phyloP scores from a whole-genome alignment of 1,139 yeast genomes.

The Suhomyces guaymorum region DNA sequence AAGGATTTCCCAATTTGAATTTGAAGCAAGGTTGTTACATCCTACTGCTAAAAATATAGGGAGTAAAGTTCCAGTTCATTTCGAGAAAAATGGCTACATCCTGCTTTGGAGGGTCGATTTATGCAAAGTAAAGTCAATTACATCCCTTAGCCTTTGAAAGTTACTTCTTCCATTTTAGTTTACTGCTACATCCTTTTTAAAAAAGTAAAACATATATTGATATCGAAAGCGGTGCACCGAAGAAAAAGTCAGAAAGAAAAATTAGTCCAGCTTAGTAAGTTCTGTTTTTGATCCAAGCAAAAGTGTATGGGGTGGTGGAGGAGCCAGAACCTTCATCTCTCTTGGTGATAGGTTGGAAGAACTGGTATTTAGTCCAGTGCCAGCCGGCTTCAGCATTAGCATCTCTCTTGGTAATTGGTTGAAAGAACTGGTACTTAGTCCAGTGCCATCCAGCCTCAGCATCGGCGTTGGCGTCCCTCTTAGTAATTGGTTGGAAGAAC shows the following conservation, averaged over 20 bases:
- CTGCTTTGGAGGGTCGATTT: no score
- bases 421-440: slow-evolving; percentile 10
- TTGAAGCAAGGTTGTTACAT: no score
- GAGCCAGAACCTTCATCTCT: no score
- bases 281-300: slow-evolving; percentile 1
- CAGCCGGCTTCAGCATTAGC: slow-evolving; percentile 17
- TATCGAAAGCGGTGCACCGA: neutral
- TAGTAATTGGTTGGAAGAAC: slow-evolving; percentile 17
- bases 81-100: no score
- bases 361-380: slow-evolving; percentile 18
- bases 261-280: neutral
- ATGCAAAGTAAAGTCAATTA: no score
- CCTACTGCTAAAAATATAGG: no score
- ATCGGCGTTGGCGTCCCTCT: slow-evolving; percentile 17
- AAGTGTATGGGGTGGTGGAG: no score
- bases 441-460: slow-evolving; percentile 17
- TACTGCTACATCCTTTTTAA: neutral
- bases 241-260: no score
- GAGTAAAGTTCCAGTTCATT: no score
- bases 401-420: slow-evolving; percentile 17
- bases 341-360: slow-evolving; percentile 18
- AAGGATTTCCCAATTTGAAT: no score
- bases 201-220: neutral
- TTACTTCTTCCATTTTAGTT: no score
- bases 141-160: no score